phyloP scores from a whole-genome alignment of 2,329 filamentous ascomycete genomes.

The Trichoderma sp. region DNA sequence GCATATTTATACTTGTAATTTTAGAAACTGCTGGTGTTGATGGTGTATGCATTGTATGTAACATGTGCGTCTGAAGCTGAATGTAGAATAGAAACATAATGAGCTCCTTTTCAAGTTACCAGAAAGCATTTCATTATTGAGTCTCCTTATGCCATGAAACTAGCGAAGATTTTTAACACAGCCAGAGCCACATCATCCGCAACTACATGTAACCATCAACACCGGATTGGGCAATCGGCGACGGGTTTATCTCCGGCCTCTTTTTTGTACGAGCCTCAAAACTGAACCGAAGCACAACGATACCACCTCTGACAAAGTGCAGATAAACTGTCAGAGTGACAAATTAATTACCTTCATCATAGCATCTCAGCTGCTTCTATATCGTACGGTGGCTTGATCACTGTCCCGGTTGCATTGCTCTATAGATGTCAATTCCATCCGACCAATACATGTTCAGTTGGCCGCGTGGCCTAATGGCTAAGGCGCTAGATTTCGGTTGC shows the following conservation, averaged over 20 bases:
- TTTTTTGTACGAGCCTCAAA: too few species aligned
- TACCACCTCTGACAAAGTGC: background rate
- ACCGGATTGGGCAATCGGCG: background rate
- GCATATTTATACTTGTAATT: background rate
- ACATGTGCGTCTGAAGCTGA: background rate
- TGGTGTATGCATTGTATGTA: background rate
- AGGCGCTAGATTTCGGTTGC: conserved; percentile 37
- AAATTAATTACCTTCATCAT: background rate
- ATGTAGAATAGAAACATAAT: background rate
- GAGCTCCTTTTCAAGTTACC: background rate
- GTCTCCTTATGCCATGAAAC: too few species aligned
- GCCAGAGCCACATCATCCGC: background rate
- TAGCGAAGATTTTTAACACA: background rate
- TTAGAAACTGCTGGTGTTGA: background rate
- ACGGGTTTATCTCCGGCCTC: background rate
- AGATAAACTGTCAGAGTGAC: too few species aligned
- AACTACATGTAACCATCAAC: background rate
- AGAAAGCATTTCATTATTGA: background rate
- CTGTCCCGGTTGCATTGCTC: fast-evolving
- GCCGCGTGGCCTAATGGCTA: conserved; percentile 39
- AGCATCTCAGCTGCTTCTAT: background rate
- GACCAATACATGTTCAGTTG: background rate
- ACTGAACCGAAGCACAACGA: background rate
- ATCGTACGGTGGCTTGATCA: background rate
- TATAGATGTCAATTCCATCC: background rate